These are phyloP conservation scores for Xylariomycetidae sp. DNA, from an alignment of 2,329 filamentous ascomycete genomes.

Conservation along the genomic window DNA sequence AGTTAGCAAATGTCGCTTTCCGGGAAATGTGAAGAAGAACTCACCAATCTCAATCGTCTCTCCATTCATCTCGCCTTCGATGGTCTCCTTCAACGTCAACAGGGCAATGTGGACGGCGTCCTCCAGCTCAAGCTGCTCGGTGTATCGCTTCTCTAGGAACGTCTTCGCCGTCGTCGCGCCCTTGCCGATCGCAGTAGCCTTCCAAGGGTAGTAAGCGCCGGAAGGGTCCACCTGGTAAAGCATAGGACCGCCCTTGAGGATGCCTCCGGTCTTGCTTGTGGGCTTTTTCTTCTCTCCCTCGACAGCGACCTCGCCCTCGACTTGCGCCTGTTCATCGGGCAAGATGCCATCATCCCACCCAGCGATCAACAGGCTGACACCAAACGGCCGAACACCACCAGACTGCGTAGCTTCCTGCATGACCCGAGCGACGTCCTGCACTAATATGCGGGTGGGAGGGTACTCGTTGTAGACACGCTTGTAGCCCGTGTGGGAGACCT, in stretches of 20 bases:
- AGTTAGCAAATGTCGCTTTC: constrained; percentile 18
- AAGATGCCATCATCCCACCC: constrained; percentile 97
- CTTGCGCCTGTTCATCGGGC: constrained; percentile 67
- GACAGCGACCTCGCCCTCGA: constrained; percentile 45
- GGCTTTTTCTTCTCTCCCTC: constrained; percentile 62
- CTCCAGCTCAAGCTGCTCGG: constrained; percentile 91
- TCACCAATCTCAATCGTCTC: constrained; percentile 96
- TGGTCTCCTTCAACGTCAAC: constrained; percentile 96
- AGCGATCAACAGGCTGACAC: constrained; percentile 89
- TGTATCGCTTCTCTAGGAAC: constrained; percentile 98
- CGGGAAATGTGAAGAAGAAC: constrained; percentile 22
- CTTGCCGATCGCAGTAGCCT: constrained; percentile 98
- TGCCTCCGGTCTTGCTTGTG: constrained; percentile 86
- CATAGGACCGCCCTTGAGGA: constrained; percentile 92
- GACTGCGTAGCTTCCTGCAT: constrained; percentile 99
- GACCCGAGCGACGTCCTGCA: constrained; percentile 93
- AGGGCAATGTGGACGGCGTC: constrained; percentile 98
- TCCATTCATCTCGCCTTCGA: constrained; percentile 98
- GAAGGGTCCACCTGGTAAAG: constrained; percentile 99
- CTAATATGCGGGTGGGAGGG: constrained; percentile 97
- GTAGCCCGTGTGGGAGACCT: constrained; percentile 96
- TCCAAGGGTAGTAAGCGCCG: constrained; percentile 98
- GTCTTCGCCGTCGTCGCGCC: constrained; percentile 98
- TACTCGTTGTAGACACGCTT: constrained; percentile 99
- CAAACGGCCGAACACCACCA: constrained; percentile 93